A percentile compares a stretch with the other conserved stretches of the same genome.
Evolutionary conservation across 2,329 filamentous ascomycete genomes (phyloP).

Genomic region (Pseudogymnoascus sp.): DNA sequence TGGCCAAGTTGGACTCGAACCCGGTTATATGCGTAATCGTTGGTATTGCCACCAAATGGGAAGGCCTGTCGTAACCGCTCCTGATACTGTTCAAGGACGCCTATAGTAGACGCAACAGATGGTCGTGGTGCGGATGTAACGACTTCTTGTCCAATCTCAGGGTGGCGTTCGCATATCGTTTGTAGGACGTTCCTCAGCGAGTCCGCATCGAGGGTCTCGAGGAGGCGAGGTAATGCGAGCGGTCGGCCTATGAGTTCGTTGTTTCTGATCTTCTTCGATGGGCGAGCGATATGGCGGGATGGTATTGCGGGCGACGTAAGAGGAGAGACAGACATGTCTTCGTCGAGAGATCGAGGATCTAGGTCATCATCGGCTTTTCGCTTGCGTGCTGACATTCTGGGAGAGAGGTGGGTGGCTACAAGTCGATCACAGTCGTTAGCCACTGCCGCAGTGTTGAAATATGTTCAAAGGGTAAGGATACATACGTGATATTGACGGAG

Average conservation of each 20-base stretch:
- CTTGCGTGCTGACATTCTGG: conserved; percentile 58
- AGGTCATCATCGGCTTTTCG: conserved; percentile 80
- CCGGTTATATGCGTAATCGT: conserved; percentile 92
- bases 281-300: conserved; percentile 58
- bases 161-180: conserved; percentile 83
- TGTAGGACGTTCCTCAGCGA: conserved; percentile 83
- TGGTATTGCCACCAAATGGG: conserved; percentile 75
- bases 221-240: conserved; percentile 64
- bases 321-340: conserved; percentile 89
- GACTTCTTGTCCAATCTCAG: conserved; percentile 78
- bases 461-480: conserved; percentile 18
- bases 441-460: background rate
- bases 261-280: conserved; percentile 55
- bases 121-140: conserved; percentile 79
- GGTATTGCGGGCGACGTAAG: conserved; percentile 71
- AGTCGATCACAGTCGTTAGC: conserved; percentile 14
- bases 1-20: conserved; percentile 74
- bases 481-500: conserved; percentile 50
- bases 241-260: conserved; percentile 63
- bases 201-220: conserved; percentile 84
- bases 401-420: conserved; percentile 34
- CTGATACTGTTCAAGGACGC: conserved; percentile 77
- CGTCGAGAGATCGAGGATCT: conserved; percentile 47
- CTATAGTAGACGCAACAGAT: conserved; percentile 69
- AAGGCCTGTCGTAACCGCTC: conserved; percentile 69